Evolutionary conservation across 2,329 filamentous ascomycete species (phyloP), one percentile per base, ranked within the genome.

Genomic region (Acarospora socialis): DNA sequence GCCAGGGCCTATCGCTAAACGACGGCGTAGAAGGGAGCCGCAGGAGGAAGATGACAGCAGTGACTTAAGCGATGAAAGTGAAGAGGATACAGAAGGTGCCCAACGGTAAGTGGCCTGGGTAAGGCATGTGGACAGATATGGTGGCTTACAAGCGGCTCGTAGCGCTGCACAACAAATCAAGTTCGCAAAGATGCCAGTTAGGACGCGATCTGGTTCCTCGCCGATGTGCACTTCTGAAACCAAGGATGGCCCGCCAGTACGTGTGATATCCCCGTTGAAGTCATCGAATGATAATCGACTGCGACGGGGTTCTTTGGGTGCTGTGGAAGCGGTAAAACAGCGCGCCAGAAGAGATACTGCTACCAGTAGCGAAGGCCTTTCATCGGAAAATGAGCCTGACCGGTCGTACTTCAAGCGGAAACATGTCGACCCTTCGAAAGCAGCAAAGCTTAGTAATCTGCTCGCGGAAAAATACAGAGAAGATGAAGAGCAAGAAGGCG

Each of bases 161-260:
- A 66, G 79, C 33, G 78, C 81, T 26, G 78, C 79, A 2, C 82
- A 92, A 51, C 82, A 92, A 53, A 93, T 95, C 52, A 86, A 87
- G 50, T 98, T 98, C 55, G 75, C 80, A 29, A 95, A 95, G 57
- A 87, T 94, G 81, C 87, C 90, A 1, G 69, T 93, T 25, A 73
- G 86, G 18, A 75, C 74, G 43, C 75, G 87, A 34, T 81, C 86
- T 16, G 87, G 82, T 7, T 94, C 86, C 1, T 94, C 87, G 28
- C 87, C 87, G 3, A 75, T 81, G 21, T 76, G 82, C 28, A 60
- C 57, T 18, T 56, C 55, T 18, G 57, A 60, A 38, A 54, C 48
- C 18, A 50, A 49, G 24, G 64, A 66, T 31, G 48, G 47, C 12
- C 56, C 59, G 6, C 60, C 68, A 16, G 54, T 68, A n/a, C 55